phyloP scores from a whole-genome alignment of 2,329 filamentous ascomycete species.

The Lasiodiplodia sp. region DNA sequence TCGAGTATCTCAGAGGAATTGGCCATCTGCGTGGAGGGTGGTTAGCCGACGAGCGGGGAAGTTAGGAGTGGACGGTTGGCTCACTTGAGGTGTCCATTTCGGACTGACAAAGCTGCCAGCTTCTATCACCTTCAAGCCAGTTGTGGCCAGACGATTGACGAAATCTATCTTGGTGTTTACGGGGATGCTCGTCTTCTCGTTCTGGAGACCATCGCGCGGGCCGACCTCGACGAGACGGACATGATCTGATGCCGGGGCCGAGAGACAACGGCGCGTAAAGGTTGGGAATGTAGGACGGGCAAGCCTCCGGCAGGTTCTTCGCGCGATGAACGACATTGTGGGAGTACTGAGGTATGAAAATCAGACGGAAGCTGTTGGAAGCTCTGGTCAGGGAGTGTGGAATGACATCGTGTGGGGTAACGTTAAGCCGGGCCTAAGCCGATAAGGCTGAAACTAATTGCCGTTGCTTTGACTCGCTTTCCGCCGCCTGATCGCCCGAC shows the following conservation, averaged over 20 bases:
- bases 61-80: conserved; percentile 26
- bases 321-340: conserved; percentile 17
- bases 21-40: conserved; percentile 68
- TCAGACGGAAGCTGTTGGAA: conserved; percentile 18
- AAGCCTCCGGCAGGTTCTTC: conserved; percentile 10
- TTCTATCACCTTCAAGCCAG: conserved; percentile 77
- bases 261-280: conserved; percentile 10
- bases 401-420: conserved; percentile 30
- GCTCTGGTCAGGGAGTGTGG: conserved; percentile 18
- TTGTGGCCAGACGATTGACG: conserved; percentile 71
- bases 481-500: conserved; percentile 16
- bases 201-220: conserved; percentile 77
- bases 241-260: conserved; percentile 35
- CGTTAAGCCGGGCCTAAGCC: conserved; percentile 26
- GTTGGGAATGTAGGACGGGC: background rate
- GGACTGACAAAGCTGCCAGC: conserved; percentile 83
- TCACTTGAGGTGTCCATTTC: conserved; percentile 78
- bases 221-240: conserved; percentile 70
- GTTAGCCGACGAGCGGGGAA: conserved; percentile 28
- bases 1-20: conserved; percentile 78
- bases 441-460: conserved; percentile 27
- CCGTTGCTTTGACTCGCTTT: conserved; percentile 24
- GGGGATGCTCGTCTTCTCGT: conserved; percentile 76
- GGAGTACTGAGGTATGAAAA: background rate
- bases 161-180: conserved; percentile 78